Conservation (phyloP, 1,284 basidiomycete species). For the Xanthoconium separans region DNA sequence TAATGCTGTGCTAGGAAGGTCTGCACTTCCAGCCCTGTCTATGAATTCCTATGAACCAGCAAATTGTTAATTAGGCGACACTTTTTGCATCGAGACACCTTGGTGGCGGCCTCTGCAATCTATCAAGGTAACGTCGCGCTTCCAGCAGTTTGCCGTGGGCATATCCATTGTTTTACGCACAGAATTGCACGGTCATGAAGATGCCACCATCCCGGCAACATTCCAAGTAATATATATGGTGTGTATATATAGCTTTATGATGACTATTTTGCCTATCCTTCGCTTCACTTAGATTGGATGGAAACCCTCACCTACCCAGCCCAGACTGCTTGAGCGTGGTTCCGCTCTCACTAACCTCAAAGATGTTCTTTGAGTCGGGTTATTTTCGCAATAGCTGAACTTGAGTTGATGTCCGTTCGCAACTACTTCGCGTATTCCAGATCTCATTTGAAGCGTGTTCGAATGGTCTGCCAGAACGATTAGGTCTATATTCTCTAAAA, state of each 20-base stretch:
- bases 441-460: background rate
- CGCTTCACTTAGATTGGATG: conserved; percentile 84
- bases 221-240: conserved; percentile 97
- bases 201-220: conserved; percentile 88
- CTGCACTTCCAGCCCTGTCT: conserved; percentile 13
- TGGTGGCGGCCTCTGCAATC: conserved; percentile 89
- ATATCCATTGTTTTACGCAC: conserved; percentile 7
- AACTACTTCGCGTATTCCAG: background rate
- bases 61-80: conserved; percentile 47
- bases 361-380: conserved; percentile 60
- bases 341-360: conserved; percentile 79
- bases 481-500: background rate
- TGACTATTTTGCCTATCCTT: background rate
- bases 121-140: conserved; percentile 68
- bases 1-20: conserved; percentile 88
- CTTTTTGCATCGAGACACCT: conserved; percentile 80
- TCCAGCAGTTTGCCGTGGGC: background rate
- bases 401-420: background rate
- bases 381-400: background rate
- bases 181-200: conserved; percentile 85
- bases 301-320: conserved; percentile 87
- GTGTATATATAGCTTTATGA: conserved; percentile 23
- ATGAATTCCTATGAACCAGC: background rate
- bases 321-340: conserved; percentile 85
- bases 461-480: background rate